Conservation (phyloP, 352 stramenopile species). For the Globisporangium uncinulatum region DNA sequence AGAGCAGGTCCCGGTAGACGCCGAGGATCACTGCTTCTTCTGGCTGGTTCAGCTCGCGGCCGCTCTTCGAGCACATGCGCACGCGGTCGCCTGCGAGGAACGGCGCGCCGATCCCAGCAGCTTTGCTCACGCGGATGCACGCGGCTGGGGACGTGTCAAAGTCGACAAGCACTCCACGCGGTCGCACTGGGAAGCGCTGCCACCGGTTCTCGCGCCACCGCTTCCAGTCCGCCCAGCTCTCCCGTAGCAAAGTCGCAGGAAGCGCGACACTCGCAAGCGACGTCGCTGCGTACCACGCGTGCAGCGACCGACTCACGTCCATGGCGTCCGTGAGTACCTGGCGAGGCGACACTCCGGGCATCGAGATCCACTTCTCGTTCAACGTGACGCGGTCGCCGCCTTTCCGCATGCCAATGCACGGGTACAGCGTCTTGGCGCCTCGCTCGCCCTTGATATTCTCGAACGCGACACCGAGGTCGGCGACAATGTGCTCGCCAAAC, state of each 20-base stretch:
- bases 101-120: constrained; percentile 81
- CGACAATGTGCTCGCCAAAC: constrained; percentile 98
- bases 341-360: constrained; percentile 66
- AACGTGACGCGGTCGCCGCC: constrained; percentile 93
- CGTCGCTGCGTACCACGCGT: constrained; percentile 66
- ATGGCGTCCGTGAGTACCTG: constrained; percentile 83
- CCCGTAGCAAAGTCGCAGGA: constrained; percentile 46
- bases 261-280: constrained; percentile 44
- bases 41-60: constrained; percentile 92
- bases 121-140: constrained; percentile 87
- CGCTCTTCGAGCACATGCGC: constrained; percentile 90
- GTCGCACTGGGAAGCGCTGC: constrained; percentile 72
- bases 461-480: constrained; percentile 96
- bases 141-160: constrained; percentile 89
- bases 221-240: constrained; percentile 83
- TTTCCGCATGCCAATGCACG: constrained; percentile 95
- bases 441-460: constrained; percentile 89
- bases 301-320: constrained; percentile 87
- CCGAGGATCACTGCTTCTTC: constrained; percentile 96
- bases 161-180: constrained; percentile 89
- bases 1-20: constrained; percentile 90
- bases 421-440: constrained; percentile 89
- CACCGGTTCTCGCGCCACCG: constrained; percentile 82
- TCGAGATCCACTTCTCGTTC: constrained; percentile 92
- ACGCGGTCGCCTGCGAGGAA: constrained; percentile 94